These are phyloP conservation scores for Blastocystis sp. DNA, from an alignment of 352 stramenopile genomes.

Conservation along the genomic window DNA sequence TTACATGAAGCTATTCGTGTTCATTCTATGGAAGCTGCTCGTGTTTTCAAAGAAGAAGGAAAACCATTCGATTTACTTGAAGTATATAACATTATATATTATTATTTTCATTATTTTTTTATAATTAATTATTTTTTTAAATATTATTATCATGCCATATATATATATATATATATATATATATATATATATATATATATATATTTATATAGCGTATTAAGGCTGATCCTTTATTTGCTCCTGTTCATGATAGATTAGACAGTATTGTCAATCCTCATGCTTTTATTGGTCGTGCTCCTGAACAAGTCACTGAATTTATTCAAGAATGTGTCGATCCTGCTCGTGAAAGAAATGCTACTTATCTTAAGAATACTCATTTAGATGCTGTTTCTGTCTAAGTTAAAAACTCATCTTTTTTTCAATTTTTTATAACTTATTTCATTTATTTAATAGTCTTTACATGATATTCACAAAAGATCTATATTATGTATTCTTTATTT, in stretches of 20 bases:
- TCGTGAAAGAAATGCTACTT: conserved; percentile 65
- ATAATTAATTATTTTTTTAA: too few relatives aligned
- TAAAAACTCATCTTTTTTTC: too few relatives aligned
- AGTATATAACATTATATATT: not conserved
- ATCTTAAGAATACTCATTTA: too few relatives aligned
- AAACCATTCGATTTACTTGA: conserved; percentile 88
- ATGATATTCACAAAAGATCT: too few relatives aligned
- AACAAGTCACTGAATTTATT: conserved; percentile 85
- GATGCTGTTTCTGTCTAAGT: too few relatives aligned
- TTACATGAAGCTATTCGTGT: conserved; percentile 91
- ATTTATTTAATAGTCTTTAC: too few relatives aligned
- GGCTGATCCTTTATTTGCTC: conserved; percentile 69
- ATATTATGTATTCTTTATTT: too few relatives aligned
- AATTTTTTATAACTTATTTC: too few relatives aligned
- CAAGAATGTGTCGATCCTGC: conserved; percentile 73
- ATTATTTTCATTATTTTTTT: too few relatives aligned
- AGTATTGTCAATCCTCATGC: conserved; percentile 76
- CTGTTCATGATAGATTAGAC: conserved; percentile 80
- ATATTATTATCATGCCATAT: too few relatives aligned
- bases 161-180: too few relatives aligned
- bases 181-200: too few relatives aligned
- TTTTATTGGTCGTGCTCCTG: conserved; percentile 82
- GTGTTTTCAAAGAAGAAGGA: conserved; percentile 86
- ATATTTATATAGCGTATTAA: conserved; percentile 69
- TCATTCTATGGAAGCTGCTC: conserved; percentile 88